Evolutionary conservation across 2,329 filamentous ascomycete species (phyloP).

Genomic region (Penicillium sp.): DNA sequence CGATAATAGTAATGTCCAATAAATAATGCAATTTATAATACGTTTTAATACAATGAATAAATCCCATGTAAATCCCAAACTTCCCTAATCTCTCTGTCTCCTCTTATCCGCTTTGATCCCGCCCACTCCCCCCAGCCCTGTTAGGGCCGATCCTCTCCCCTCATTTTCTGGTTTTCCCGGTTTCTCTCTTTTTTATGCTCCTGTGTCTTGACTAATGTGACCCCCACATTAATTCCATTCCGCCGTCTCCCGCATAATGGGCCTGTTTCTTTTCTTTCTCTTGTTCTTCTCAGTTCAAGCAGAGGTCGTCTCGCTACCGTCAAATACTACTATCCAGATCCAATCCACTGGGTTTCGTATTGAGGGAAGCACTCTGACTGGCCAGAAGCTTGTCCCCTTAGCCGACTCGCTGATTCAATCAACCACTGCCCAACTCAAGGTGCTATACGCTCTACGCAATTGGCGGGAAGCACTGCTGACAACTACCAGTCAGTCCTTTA

Average conservation of each 20-base stretch:
- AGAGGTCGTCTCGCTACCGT: slow-evolving; percentile 28
- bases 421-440: slow-evolving; percentile 22
- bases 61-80: background rate
- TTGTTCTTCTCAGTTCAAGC: slow-evolving; percentile 19
- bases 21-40: background rate
- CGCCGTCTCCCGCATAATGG: slow-evolving; percentile 16
- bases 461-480: slow-evolving; percentile 5
- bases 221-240: slow-evolving; percentile 13
- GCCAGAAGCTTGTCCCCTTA: slow-evolving; percentile 28
- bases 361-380: slow-evolving; percentile 23
- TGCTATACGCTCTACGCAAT: slow-evolving; percentile 9
- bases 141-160: slow-evolving; percentile 24
- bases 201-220: slow-evolving; percentile 20
- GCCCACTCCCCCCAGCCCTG: background rate
- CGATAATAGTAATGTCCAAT: background rate
- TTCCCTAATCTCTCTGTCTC: slow-evolving; percentile 2
- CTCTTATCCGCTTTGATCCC: slow-evolving; percentile 23
- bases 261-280: slow-evolving; percentile 12
- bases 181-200: slow-evolving; percentile 20
- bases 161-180: slow-evolving; percentile 25
- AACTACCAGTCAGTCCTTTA: slow-evolving; percentile 31
- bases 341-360: slow-evolving; percentile 26
- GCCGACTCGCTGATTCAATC: slow-evolving; percentile 25
- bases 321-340: slow-evolving; percentile 29
- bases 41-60: background rate